These are phyloP conservation scores for Nemania serpens DNA, from an alignment of 2,329 filamentous ascomycete genomes.

Conservation along the genomic window DNA sequence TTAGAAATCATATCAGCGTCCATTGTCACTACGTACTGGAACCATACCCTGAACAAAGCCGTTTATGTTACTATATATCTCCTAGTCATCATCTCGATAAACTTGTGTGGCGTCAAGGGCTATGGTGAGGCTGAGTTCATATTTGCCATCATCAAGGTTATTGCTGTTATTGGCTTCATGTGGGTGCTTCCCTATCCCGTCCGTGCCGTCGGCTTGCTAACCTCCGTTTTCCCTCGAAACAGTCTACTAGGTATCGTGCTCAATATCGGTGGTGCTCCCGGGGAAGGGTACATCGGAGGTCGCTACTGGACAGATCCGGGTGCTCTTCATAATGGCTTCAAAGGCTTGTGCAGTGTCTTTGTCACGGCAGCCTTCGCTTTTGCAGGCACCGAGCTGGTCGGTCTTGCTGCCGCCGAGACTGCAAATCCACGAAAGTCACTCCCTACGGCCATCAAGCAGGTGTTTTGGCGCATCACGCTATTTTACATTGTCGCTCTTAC, in stretches of 20 bases:
- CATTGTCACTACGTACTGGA: constrained; percentile 84
- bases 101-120: constrained; percentile 84
- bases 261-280: constrained; percentile 77
- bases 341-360: constrained; percentile 78
- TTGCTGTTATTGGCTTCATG: constrained; percentile 88
- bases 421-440: constrained; percentile 80
- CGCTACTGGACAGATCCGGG: constrained; percentile 78
- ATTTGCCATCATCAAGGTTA: constrained; percentile 84
- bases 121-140: constrained; percentile 91
- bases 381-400: constrained; percentile 75
- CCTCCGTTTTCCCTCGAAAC: constrained; percentile 28
- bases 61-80: constrained; percentile 87
- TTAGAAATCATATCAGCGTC: constrained; percentile 87
- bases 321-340: constrained; percentile 84
- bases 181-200: constrained; percentile 45
- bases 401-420: constrained; percentile 77
- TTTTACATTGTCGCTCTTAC: constrained; percentile 87
- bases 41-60: constrained; percentile 64
- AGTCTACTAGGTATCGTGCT: constrained; percentile 85
- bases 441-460: constrained; percentile 87
- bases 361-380: constrained; percentile 79
- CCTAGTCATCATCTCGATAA: constrained; percentile 75
- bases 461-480: constrained; percentile 90
- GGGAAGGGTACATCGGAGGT: constrained; percentile 78
- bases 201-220: constrained; percentile 7